Base-by-base conservation (phyloP, 768 basidiomycete genomes). In the Boletus reticuloceps region DNA sequence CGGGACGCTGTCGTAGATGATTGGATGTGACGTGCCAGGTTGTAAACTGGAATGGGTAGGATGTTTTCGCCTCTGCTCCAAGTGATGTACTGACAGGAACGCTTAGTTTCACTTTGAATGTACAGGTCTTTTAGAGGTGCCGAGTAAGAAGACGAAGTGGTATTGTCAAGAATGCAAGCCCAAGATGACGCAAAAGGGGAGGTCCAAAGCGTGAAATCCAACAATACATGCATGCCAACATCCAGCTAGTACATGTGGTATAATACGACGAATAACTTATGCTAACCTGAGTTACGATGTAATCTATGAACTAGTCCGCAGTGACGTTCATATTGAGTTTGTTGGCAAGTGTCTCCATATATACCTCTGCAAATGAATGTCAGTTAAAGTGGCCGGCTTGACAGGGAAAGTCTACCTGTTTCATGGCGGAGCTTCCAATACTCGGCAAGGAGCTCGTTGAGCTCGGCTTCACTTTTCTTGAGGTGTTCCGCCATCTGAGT, bases 41-140 rank as follows among this genome's bases (percentile, higher is more conserved):
- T 96, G 93, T 68, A 74, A 79, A 59, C 75, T 77, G 38, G 90
- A 94, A 85, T 96, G 93, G 93, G 93, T 89, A 64, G 68, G 89
- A 77, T 41, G 31, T 34, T 9, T 47, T 47, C 16, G 17, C 27
- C 29, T 1, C 19, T 34, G 10, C n/a, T 20, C 4, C 1, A 36
- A 41, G 27, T 44, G 29, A 32, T 22, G 34, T 44, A n/a, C 47
- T 58, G 50, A 53, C 25, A 22, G 22, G 19, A 27, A 19, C 40
- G 25, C 25, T 6, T 51, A 92, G 89, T 92, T 89, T 69, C 90
- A 92, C 68, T 69, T 89, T 25, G 79, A 70, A 16, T 91, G 89
- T 63, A 82, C 85, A 4, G 83, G 80, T 32, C 74, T 91, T 34
- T 73, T 72, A 19, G 79, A 80, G 50, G 74, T 80, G 29, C 87